phyloP scores from a whole-genome alignment of 192 early-diverging fungal species.

The Coemansia nantahalensis region DNA sequence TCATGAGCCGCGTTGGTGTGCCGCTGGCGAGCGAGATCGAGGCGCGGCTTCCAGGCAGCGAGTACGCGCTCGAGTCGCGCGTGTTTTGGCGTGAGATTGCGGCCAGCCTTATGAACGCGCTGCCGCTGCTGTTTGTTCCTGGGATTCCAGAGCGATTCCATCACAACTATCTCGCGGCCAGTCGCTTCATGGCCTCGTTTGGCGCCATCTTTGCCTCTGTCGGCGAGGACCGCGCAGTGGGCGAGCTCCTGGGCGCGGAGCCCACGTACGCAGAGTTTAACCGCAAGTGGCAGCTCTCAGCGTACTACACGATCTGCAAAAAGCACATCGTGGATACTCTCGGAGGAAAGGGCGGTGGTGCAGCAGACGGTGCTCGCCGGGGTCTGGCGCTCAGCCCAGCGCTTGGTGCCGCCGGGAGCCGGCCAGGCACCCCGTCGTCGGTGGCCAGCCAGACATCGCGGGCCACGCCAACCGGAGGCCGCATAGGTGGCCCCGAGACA shows the following conservation, averaged over 20 bases:
- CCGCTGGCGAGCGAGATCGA: constrained; percentile 13
- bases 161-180: constrained; percentile 25
- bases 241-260: not conserved
- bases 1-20: constrained; percentile 7
- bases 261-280: constrained; percentile 27
- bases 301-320: constrained; percentile 43
- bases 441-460: not conserved
- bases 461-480: no score
- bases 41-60: constrained; percentile 7
- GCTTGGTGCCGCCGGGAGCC: not conserved
- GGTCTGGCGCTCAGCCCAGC: not conserved
- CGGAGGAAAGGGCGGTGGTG: not conserved
- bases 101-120: constrained; percentile 2
- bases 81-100: constrained; percentile 41
- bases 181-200: constrained; percentile 23
- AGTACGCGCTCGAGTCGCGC: constrained; percentile 10
- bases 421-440: not conserved
- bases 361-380: not conserved
- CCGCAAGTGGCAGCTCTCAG: constrained; percentile 46
- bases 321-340: constrained; percentile 22
- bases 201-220: constrained; percentile 8
- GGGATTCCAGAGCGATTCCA: constrained; percentile 42
- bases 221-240: not conserved
- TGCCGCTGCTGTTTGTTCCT: constrained; percentile 48
- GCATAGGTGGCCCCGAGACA: not conserved